Conservation (phyloP, 805 yeast genomes). For the Saccharomycopsis oosterbeekiorum region DNA sequence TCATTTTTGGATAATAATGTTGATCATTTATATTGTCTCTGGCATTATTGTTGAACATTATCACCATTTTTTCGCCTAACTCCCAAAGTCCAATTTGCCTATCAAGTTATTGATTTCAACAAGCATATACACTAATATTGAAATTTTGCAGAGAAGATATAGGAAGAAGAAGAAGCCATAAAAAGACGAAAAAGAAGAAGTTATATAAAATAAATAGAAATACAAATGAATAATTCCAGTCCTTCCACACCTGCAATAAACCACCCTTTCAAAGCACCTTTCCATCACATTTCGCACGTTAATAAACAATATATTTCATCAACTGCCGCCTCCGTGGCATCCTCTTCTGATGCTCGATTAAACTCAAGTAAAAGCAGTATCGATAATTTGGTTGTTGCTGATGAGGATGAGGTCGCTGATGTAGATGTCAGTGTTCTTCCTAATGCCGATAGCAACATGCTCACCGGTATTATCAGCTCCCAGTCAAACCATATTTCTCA, state of each 20-base stretch:
- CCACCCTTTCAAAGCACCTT: neutral
- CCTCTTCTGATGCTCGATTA: slow-evolving; percentile 6
- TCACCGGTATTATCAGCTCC: slow-evolving; percentile 1
- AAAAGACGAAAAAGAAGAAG: neutral
- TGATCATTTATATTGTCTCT: neutral
- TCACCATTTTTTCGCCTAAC: too few species aligned
- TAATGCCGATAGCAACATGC: neutral
- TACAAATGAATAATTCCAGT: neutral
- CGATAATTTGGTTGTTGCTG: neutral
- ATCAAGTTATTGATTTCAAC: too few species aligned
- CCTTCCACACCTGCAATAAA: neutral
- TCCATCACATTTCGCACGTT: neutral
- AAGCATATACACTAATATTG: too few species aligned
- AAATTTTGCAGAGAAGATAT: neutral
- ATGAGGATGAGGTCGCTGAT: neutral
- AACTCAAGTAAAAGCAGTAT: neutral
- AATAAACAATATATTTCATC: slow-evolving; percentile 10
- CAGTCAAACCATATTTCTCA: neutral
- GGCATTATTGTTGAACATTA: too few species aligned
- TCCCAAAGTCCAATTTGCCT: too few species aligned
- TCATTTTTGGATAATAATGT: too few species aligned
- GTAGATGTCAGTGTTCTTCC: neutral
- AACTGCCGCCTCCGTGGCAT: slow-evolving; percentile 18
- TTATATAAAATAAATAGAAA: neutral
- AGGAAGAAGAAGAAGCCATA: neutral